Percentiles rank a stretch among this genome's conserved stretches.
Conservation (phyloP, 2,329 filamentous ascomycete genomes). For the Botryosphaeria dothidea region DNA sequence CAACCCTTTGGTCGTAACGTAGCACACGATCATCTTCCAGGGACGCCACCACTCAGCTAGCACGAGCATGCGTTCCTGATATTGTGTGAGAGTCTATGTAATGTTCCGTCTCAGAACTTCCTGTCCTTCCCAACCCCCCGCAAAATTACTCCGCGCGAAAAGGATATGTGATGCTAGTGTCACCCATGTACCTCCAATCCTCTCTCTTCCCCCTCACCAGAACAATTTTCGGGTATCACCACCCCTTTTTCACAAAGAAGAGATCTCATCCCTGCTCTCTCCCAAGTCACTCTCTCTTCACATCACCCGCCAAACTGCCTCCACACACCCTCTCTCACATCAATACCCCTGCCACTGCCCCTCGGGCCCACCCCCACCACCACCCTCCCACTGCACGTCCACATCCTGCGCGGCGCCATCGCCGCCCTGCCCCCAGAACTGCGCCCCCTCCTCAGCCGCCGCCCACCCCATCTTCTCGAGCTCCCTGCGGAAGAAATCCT, state of each 20-base stretch:
- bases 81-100: no score
- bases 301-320: background rate
- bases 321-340: background rate
- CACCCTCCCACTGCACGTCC: slow-evolving; percentile 7
- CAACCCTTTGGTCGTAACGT: no score
- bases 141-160: background rate
- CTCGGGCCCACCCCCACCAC: background rate
- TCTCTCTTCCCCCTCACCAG: background rate
- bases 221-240: background rate
- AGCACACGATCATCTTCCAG: no score
- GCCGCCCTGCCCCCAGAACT: background rate
- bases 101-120: no score
- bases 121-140: background rate
- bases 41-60: no score
- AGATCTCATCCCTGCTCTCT: background rate
- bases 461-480: slow-evolving; percentile 52
- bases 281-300: background rate
- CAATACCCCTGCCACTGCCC: slow-evolving; percentile 17
- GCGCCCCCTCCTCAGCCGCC: slow-evolving; percentile 23
- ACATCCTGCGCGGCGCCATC: slow-evolving; percentile 25
- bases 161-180: background rate
- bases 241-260: no score
- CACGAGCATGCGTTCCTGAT: no score
- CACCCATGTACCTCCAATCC: background rate
- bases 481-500: slow-evolving; percentile 52